Conservation (phyloP, 768 basidiomycete genomes). For the Hypholoma sublateritium region DNA sequence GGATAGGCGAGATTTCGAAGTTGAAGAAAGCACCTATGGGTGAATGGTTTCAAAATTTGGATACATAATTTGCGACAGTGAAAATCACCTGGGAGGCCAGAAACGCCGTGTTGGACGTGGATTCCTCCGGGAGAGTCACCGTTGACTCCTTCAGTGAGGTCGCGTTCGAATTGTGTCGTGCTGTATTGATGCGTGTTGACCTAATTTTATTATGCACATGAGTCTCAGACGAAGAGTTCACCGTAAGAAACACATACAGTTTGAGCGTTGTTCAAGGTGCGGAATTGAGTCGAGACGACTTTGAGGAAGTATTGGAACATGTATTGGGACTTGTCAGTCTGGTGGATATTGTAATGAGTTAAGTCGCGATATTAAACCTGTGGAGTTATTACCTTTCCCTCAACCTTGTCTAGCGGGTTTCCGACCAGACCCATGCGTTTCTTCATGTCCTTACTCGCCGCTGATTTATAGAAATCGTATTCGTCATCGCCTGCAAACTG, state of each 20-base stretch:
- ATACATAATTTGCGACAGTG: neutral
- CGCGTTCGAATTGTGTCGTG: conserved; percentile 94
- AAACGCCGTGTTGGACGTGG: conserved; percentile 70
- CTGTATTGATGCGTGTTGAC: conserved; percentile 94
- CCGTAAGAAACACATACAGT: conserved; percentile 40
- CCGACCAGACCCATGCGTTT: conserved; percentile 67
- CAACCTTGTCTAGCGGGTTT: conserved; percentile 70
- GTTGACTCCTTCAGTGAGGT: conserved; percentile 62
- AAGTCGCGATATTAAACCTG: neutral
- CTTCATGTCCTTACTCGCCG: conserved; percentile 61
- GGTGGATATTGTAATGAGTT: neutral
- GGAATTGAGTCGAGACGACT: conserved; percentile 95
- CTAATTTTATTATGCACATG: conserved; percentile 28
- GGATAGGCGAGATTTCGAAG: conserved; percentile 96
- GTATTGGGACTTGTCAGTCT: conserved; percentile 81
- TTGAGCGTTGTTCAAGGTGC: conserved; percentile 69
- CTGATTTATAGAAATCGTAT: conserved; percentile 67
- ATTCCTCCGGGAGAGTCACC: conserved; percentile 64
- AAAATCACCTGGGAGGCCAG: conserved; percentile 62
- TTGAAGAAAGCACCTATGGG: conserved; percentile 81
- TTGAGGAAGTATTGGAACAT: conserved; percentile 99
- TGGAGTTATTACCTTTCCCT: neutral
- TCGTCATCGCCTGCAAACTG: conserved; percentile 65
- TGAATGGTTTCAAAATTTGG: neutral
- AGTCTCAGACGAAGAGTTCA: neutral